Evolutionary conservation across 2,329 filamentous ascomycete genomes (phyloP).

Genomic region (Monosporascus sp.): DNA sequence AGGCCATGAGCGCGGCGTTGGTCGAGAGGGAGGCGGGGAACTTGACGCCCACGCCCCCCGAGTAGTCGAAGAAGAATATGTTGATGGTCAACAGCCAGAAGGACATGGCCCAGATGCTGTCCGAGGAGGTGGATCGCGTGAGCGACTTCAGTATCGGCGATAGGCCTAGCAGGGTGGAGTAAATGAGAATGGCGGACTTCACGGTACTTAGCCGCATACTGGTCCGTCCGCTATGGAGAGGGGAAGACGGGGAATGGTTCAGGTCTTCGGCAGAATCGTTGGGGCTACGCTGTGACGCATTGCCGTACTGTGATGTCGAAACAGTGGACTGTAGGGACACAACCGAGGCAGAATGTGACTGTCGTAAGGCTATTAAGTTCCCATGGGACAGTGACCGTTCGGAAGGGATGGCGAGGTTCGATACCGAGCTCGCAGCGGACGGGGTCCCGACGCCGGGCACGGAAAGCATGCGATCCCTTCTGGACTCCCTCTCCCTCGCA

Average conservation of each 20-base stretch:
- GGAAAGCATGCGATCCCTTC: constrained; percentile 21
- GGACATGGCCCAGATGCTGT: constrained; percentile 97
- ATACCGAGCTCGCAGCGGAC: constrained; percentile 43
- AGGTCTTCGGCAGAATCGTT: constrained; percentile 29
- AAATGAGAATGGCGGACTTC: constrained; percentile 90
- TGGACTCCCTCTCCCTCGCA: constrained; percentile 24
- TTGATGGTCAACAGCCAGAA: constrained; percentile 92
- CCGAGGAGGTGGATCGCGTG: constrained; percentile 85
- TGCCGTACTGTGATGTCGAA: constrained; percentile 28
- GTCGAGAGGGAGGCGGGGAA: constrained; percentile 78
- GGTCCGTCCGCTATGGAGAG: constrained; percentile 34
- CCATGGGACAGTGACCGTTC: constrained; percentile 23
- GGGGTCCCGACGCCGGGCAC: constrained; percentile 20
- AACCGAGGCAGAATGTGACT: constrained; percentile 50
- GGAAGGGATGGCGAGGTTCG: constrained; percentile 33
- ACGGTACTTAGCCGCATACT: constrained; percentile 67
- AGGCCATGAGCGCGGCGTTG: constrained; percentile 94
- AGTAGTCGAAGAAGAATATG: constrained; percentile 97
- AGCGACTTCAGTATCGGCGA: constrained; percentile 95
- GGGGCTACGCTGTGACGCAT: constrained; percentile 17
- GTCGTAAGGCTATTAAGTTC: constrained; percentile 30
- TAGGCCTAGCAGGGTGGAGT: constrained; percentile 83
- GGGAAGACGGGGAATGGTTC: constrained; percentile 28
- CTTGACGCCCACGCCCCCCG: constrained; percentile 59
- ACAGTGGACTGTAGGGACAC: constrained; percentile 48